A percentile compares a stretch with the other conserved stretches of the same genome.
Conservation (phyloP, 2,329 filamentous ascomycete species). For the Penicillium psychrosexuale region DNA sequence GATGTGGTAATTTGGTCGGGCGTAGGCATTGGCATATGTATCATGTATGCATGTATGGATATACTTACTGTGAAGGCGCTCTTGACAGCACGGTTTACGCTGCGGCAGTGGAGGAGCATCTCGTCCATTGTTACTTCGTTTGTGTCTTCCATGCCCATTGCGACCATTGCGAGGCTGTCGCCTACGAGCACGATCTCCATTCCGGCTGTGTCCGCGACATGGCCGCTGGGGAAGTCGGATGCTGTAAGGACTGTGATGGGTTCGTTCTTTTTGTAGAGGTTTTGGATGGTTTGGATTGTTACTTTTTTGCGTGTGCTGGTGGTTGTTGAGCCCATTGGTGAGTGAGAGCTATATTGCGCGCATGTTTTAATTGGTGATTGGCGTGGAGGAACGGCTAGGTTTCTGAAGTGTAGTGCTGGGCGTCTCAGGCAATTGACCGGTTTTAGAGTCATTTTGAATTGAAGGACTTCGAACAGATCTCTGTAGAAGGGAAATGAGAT, state of each 20-base stretch:
- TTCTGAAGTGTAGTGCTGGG: neutral
- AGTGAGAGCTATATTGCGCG: slow-evolving; percentile 69
- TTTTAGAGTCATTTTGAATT: neutral
- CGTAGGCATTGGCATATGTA: no score
- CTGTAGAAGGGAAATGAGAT: neutral
- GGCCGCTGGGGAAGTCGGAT: slow-evolving; percentile 89
- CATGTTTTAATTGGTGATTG: slow-evolving; percentile 8
- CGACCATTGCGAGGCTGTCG: slow-evolving; percentile 94
- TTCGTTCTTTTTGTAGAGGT: slow-evolving; percentile 72
- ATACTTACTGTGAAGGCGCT: slow-evolving; percentile 72
- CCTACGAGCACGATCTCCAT: slow-evolving; percentile 91
- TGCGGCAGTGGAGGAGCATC: slow-evolving; percentile 90
- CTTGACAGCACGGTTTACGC: slow-evolving; percentile 77
- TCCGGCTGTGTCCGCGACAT: slow-evolving; percentile 84
- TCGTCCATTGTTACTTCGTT: slow-evolving; percentile 89
- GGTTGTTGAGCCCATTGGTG: slow-evolving; percentile 52
- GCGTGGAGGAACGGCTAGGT: neutral
- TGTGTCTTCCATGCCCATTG: slow-evolving; percentile 91
- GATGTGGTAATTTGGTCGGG: neutral
- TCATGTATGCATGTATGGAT: neutral
- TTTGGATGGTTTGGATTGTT: slow-evolving; percentile 72
- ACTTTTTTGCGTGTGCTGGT: slow-evolving; percentile 68
- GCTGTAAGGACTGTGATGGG: slow-evolving; percentile 92
- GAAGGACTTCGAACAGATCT: neutral
- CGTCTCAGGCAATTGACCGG: neutral